These are phyloP conservation scores for Penicillium sp. DNA, from an alignment of 2,329 filamentous ascomycete genomes.

Conservation along the genomic window DNA sequence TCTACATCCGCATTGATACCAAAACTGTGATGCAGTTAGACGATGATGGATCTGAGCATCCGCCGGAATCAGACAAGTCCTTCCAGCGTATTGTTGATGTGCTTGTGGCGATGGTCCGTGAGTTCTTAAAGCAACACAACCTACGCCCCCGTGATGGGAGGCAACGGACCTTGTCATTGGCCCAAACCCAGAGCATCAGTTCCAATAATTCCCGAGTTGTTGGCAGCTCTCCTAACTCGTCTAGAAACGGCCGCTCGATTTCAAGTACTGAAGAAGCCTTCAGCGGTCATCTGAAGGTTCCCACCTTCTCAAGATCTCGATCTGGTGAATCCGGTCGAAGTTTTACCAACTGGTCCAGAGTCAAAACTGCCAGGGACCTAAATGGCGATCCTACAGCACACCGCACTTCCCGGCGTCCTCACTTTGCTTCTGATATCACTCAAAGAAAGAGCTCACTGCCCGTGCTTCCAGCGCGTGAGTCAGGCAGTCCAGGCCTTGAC, in stretches of 20 bases:
- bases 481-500: background rate
- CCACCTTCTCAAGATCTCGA: conserved; percentile 22
- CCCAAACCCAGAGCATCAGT: conserved; percentile 1
- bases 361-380: conserved; percentile 36
- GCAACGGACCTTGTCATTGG: conserved; percentile 14
- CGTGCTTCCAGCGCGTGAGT: background rate
- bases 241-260: background rate
- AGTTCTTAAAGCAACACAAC: conserved; percentile 71
- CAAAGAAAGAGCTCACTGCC: background rate
- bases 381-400: background rate
- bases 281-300: conserved; percentile 29
- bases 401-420: background rate
- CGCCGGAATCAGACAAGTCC: conserved; percentile 38
- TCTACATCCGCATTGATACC: conserved; percentile 66
- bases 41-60: conserved; percentile 40
- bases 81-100: conserved; percentile 61
- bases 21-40: conserved; percentile 39
- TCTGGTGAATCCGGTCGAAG: conserved; percentile 14
- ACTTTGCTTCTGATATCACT: background rate
- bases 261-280: conserved; percentile 27
- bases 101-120: conserved; percentile 62
- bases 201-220: conserved; percentile 2
- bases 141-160: conserved; percentile 54
- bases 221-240: background rate
- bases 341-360: conserved; percentile 41